Evolutionary conservation across 2,329 filamentous ascomycete species (phyloP).

Genomic region (Trichoderma brevicompactum): DNA sequence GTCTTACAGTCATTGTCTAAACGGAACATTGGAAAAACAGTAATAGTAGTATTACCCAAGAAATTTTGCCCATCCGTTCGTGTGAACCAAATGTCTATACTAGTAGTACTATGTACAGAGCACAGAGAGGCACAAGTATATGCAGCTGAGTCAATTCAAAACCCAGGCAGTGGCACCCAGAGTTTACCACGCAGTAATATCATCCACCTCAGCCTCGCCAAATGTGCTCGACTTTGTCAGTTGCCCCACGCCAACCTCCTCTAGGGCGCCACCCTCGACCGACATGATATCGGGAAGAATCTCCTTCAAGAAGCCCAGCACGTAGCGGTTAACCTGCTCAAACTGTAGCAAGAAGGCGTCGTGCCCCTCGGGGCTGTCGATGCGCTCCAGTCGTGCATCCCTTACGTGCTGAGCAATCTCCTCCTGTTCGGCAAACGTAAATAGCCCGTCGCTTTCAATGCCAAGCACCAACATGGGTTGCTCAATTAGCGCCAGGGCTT

Average conservation of each 20-base stretch:
- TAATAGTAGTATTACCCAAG: not conserved
- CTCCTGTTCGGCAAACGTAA: slow-evolving; percentile 95
- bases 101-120: not conserved
- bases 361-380: slow-evolving; percentile 93
- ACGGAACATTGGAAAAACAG: too few relatives aligned
- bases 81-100: not conserved
- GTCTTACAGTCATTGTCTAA: not conserved
- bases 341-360: slow-evolving; percentile 97
- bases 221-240: slow-evolving; percentile 88
- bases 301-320: slow-evolving; percentile 81
- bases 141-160: not conserved
- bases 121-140: not conserved
- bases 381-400: slow-evolving; percentile 77
- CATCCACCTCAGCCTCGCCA: slow-evolving; percentile 93
- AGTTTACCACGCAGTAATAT: slow-evolving; percentile 88
- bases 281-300: slow-evolving; percentile 88
- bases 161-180: not conserved
- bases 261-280: slow-evolving; percentile 56
- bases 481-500: slow-evolving; percentile 79
- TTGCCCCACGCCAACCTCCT: slow-evolving; percentile 59
- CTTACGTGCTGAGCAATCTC: slow-evolving; percentile 84
- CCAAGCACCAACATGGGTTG: slow-evolving; percentile 91
- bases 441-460: slow-evolving; percentile 93
- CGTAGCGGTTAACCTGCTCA: slow-evolving; percentile 90
- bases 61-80: not conserved